phyloP scores from a whole-genome alignment of 495 filamentous ascomycete genomes.

The Entonaema liquescens region DNA sequence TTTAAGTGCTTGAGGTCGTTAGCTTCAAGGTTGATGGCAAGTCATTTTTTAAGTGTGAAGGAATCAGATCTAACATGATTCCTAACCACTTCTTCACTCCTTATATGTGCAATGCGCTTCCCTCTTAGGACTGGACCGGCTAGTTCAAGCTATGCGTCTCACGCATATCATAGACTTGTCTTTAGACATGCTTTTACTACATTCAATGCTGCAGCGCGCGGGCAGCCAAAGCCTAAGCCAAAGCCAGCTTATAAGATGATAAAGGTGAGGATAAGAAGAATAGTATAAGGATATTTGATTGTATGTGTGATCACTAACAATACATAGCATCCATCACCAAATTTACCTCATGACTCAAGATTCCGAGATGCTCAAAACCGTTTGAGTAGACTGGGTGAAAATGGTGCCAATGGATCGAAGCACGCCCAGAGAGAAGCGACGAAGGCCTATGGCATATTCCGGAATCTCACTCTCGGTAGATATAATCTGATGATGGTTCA shows the following conservation, averaged over 20 bases:
- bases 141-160: slow-evolving; percentile 33
- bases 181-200: slow-evolving; percentile 36
- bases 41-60: slow-evolving; percentile 1
- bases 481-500: slow-evolving; percentile 22
- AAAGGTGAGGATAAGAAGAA: not conserved
- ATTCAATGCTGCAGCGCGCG: not conserved
- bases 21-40: not conserved
- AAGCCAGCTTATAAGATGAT: not conserved
- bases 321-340: not conserved
- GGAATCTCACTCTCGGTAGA: slow-evolving; percentile 11
- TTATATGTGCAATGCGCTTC: slow-evolving; percentile 40
- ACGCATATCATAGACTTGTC: slow-evolving; percentile 21
- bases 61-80: slow-evolving; percentile 35
- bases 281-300: not conserved
- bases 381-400: not conserved
- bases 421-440: not conserved
- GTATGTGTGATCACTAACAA: not conserved
- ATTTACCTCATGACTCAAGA: not conserved
- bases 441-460: slow-evolving; percentile 34
- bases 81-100: slow-evolving; percentile 5
- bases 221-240: not conserved
- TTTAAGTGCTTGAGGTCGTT: not conserved
- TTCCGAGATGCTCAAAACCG: not conserved
- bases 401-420: not conserved
- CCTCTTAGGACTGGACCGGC: slow-evolving; percentile 33